These are phyloP conservation scores for Umbelopsis sp. DNA, from an alignment of 371 early-diverging fungal species.

Conservation along the genomic window DNA sequence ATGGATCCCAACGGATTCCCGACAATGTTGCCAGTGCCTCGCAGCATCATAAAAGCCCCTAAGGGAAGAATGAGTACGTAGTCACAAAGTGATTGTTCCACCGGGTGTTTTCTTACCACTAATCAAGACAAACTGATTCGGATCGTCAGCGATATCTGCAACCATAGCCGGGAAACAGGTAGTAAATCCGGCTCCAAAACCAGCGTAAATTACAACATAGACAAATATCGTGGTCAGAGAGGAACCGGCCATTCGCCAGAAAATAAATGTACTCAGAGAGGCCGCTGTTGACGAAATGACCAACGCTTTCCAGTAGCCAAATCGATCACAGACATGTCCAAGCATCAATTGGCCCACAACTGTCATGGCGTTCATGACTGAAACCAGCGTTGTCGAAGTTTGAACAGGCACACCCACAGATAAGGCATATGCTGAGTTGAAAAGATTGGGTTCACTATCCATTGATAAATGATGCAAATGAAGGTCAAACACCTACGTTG, in stretches of 20 bases:
- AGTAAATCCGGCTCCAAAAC: background rate
- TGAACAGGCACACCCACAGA: background rate
- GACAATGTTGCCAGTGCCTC: background rate
- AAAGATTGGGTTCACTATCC: too few species aligned
- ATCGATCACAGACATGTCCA: background rate
- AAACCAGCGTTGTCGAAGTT: background rate
- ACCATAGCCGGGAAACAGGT: background rate
- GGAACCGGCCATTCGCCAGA: background rate
- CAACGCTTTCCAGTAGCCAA: background rate
- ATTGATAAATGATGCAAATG: too few species aligned
- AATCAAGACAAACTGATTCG: background rate
- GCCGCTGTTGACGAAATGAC: background rate
- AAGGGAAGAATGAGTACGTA: background rate
- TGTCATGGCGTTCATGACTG: background rate
- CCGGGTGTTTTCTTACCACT: too few species aligned
- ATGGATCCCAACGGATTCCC: background rate
- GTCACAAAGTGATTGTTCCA: too few species aligned
- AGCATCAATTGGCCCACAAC: background rate
- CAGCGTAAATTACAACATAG: background rate
- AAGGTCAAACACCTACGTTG: background rate
- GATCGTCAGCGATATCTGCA: background rate
- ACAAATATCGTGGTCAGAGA: background rate
- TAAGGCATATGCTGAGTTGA: background rate
- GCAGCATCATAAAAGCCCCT: background rate
- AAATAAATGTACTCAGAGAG: background rate